Evolutionary conservation across 805 yeast species (phyloP), one percentile per base, ranked within the genome.

Genomic region (Candida dajiaensis): DNA sequence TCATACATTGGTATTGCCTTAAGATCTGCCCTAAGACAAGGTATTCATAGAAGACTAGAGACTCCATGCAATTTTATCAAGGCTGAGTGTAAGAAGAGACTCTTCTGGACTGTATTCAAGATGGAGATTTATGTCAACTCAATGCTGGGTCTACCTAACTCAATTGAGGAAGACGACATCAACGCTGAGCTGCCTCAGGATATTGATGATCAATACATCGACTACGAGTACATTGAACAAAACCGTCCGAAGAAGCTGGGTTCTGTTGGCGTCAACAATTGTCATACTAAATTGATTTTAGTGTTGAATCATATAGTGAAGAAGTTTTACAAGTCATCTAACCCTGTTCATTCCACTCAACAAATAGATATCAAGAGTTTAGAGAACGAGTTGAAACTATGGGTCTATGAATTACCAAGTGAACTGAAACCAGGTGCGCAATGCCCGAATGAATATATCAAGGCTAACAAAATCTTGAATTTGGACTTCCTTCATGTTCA

Each of bases 91-190:
- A 73, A 96, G 47, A 90, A 89, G 62, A 73, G 97, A 50, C 68
- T 89, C 25, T 89, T 89, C 62, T 89, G 88, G 81, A 86, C 96
- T 0, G 83, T 90, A 49, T 84, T 86, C 64, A 89, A 90, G 62
- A 78, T 89, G 86, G 97, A 90, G 62, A 81, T 89, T 36, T 90
- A 90, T 61, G 86, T 89, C 48, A 88, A 89, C 63, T 86, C 96
- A 3, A 82, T 89, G 77, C 63, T 90, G 52, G 97, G 97, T 1
- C 69, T 89, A 42, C 97, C 97, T 0, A 73, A 92, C 52, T 66
- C 72, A 1, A 78, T 90, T 18, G 76, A 80, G 50, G 89, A 86
- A 50, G 87, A 81, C 50, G 96, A 90, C 55, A 84, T 86, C 54
- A 95, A 89, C 66, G 96, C 89, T 59, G 89, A 83, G 49, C 69